A percentile compares a stretch with the other conserved stretches of the same genome.
Evolutionary conservation across 2,329 filamentous ascomycete species (phyloP).

Genomic region (Penicillium olsonii): DNA sequence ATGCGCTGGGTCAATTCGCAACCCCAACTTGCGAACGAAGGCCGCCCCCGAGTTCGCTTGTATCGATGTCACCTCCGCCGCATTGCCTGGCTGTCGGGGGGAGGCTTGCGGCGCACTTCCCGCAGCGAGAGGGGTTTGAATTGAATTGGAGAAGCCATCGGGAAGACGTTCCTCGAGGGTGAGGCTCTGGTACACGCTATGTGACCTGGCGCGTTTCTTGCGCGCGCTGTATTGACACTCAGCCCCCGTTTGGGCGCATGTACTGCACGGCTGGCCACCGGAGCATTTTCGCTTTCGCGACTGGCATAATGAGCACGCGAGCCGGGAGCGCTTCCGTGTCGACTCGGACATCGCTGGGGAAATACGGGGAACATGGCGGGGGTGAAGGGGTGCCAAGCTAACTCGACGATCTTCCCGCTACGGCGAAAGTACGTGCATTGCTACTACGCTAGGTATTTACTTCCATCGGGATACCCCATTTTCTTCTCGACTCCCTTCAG

Average conservation of each 20-base stretch:
- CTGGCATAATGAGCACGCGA: slow-evolving; percentile 55
- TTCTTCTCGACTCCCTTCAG: slow-evolving; percentile 26
- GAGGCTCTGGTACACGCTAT: slow-evolving; percentile 19
- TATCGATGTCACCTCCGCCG: slow-evolving; percentile 37
- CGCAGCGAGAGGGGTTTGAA: neutral
- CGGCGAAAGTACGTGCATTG: neutral
- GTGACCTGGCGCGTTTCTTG: slow-evolving; percentile 30
- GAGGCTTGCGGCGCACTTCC: slow-evolving; percentile 11
- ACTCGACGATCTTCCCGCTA: neutral
- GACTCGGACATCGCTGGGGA: slow-evolving; percentile 29
- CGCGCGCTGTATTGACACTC: slow-evolving; percentile 52
- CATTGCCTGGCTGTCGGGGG: slow-evolving; percentile 1
- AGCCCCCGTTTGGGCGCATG: slow-evolving; percentile 57
- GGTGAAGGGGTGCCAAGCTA: slow-evolving; percentile 8
- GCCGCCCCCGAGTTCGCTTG: slow-evolving; percentile 61
- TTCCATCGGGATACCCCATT: slow-evolving; percentile 31
- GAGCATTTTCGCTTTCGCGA: slow-evolving; percentile 60
- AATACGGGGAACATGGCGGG: slow-evolving; percentile 5
- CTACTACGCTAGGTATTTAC: slow-evolving; percentile 24
- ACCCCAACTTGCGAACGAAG: slow-evolving; percentile 55
- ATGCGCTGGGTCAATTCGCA: slow-evolving; percentile 55
- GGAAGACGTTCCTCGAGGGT: slow-evolving; percentile 13
- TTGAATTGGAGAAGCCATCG: slow-evolving; percentile 10
- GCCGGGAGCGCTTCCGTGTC: slow-evolving; percentile 43
- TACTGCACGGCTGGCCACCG: slow-evolving; percentile 54